phyloP scores from a whole-genome alignment of 805 yeast genomes.

The Ogataea paradorogensis region DNA sequence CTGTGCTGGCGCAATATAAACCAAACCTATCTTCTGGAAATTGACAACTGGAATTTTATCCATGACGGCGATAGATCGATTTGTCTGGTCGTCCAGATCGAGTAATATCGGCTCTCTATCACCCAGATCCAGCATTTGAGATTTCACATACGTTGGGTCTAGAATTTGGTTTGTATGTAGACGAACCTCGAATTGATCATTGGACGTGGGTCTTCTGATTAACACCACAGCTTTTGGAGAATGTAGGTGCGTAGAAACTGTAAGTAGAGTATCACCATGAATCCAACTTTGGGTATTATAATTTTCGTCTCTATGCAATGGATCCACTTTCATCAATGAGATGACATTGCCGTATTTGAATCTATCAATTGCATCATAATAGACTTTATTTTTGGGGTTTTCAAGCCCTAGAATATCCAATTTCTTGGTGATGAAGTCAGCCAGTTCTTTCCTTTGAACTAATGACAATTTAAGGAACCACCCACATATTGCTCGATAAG shows the following conservation, averaged over 20 bases:
- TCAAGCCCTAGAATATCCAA: conserved; percentile 37
- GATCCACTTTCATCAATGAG: conserved; percentile 17
- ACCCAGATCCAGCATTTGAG: conserved; percentile 16
- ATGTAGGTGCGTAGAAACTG: conserved; percentile 49
- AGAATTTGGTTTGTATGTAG: conserved; percentile 13
- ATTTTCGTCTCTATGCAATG: conserved; percentile 10
- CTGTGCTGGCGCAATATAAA: conserved; percentile 73
- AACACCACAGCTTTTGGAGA: conserved; percentile 52
- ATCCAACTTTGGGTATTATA: conserved; percentile 49
- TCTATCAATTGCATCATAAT: conserved; percentile 63
- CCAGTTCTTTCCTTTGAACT: conserved; percentile 54
- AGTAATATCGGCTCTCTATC: conserved; percentile 21
- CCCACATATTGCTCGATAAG: conserved; percentile 63
- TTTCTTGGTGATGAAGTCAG: conserved; percentile 61
- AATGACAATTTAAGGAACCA: conserved; percentile 70
- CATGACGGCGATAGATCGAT: conserved; percentile 56
- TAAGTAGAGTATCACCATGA: conserved; percentile 53
- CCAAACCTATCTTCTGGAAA: conserved; percentile 73
- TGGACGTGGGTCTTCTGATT: conserved; percentile 67
- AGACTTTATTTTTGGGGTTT: conserved; percentile 52
- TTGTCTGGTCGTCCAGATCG: conserved; percentile 33
- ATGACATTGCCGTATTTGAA: conserved; percentile 56
- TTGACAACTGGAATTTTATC: conserved; percentile 78
- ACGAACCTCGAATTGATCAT: conserved; percentile 40
- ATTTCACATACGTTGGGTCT: conserved; percentile 22